These are phyloP conservation scores for Macroventuria anomochaeta DNA, from an alignment of 2,329 filamentous ascomycete genomes.

Conservation along the genomic window DNA sequence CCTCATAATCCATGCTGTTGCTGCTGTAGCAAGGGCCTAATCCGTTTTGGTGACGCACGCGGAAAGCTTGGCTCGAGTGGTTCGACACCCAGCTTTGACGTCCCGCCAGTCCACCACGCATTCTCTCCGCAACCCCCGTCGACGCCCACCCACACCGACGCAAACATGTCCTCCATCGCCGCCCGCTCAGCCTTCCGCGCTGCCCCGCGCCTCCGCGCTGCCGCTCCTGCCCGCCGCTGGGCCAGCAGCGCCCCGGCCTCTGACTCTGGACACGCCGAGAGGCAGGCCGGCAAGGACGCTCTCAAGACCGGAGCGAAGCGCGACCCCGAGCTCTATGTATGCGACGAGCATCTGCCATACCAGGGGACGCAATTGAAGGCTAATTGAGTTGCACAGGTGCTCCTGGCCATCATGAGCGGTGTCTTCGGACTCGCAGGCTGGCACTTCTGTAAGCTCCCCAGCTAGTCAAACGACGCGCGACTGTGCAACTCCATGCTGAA, in stretches of 20 bases:
- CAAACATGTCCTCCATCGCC: conserved; percentile 54
- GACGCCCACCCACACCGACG: conserved; percentile 25
- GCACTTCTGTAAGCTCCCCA: conserved; percentile 72
- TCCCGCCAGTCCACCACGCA: conserved; percentile 19
- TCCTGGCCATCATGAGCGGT: conserved; percentile 88
- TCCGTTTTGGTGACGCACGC: no score
- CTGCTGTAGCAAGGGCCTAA: background rate
- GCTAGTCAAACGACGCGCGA: conserved; percentile 7
- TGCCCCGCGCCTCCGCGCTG: conserved; percentile 53
- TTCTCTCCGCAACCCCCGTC: conserved; percentile 23
- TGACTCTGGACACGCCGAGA: conserved; percentile 50
- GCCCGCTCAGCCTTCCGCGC: conserved; percentile 56
- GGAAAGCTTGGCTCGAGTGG: conserved; percentile 4
- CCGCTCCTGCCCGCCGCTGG: conserved; percentile 43
- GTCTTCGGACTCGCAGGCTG: conserved; percentile 88
- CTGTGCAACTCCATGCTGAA: conserved; percentile 19
- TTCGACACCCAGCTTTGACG: conserved; percentile 22
- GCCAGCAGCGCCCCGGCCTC: conserved; percentile 40
- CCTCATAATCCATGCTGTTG: background rate
- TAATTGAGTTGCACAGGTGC: conserved; percentile 66
- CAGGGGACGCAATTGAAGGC: conserved; percentile 14
- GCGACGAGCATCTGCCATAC: conserved; percentile 30
- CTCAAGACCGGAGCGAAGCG: conserved; percentile 70
- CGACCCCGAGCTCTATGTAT: conserved; percentile 78
- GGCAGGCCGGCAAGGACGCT: conserved; percentile 54